Evolutionary conservation across 306 rosid genomes (phyloP), one percentile per base, ranked within the genome.

Genomic region (Sophora flavescens): DNA sequence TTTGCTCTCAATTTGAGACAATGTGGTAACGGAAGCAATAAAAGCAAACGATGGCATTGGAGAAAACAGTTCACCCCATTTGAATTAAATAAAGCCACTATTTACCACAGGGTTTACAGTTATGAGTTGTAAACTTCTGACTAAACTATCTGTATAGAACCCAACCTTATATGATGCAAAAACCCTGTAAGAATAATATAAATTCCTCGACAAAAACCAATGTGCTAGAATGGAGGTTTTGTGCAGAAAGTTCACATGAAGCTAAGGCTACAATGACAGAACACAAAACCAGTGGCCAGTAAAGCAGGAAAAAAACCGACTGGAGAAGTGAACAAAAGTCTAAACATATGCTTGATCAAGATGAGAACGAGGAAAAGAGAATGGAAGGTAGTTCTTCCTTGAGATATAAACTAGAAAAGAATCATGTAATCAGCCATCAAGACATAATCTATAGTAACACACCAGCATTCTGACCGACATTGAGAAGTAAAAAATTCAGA

Each of bases 61-160:
- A 57, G 57, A n/a, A 65, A 45, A 67, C 33, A 48, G 17, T 18
- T 15, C 16, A 67, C 66, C 67, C 53, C 58, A 26, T 58, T 58
- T 48, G 42, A 48, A 67, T 58, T 65, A 36, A 65, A 52, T 22
- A 57, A 72, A 80, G 53, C 39, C 70, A 48, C 48, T 8, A 26
- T 38, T 58, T 54, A 63, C 14, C 61, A 63, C 26, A 72, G 12
- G 48, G 12, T 39, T 63, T 70, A 59, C 54, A 52, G 50, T 6
- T 28, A 8, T 52, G 64, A 30, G 2, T 30, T 30, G 1, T 22
- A 22, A 8, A 38, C 42, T 38, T 38, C 2, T 39, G 10, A 39
- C 0, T 9, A 39, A 30, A 30, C 32, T 30, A 1, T 30, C 32
- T 30, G 32, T 30, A 53, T 63, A 65, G 66, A 42, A 7, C 4